Conservation (phyloP, 2,329 filamentous ascomycete species). For the Niveomyces coronatus region DNA sequence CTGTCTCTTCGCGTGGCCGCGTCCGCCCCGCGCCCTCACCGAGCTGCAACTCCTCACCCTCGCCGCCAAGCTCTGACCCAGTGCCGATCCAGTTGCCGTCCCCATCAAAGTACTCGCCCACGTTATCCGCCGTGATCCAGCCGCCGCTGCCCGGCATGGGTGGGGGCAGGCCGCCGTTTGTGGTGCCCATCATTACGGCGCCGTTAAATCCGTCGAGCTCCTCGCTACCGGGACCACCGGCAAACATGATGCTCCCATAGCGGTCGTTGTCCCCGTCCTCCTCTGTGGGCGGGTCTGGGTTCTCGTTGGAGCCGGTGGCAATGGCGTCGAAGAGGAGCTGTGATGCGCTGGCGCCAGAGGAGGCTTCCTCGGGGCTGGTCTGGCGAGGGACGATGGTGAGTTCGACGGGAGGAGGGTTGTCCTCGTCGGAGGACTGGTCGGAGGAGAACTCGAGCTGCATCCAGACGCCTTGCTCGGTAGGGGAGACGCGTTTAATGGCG, state of each 20-base stretch:
- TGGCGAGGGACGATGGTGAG: conserved; percentile 51
- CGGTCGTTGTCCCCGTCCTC: conserved; percentile 47
- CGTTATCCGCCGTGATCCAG: conserved; percentile 89
- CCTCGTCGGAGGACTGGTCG: conserved; percentile 48
- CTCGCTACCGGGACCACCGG: conserved; percentile 38
- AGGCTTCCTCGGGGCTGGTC: conserved; percentile 12
- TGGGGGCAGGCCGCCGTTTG: conserved; percentile 46
- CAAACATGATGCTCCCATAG: conserved; percentile 46
- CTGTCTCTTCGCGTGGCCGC: conserved; percentile 42
- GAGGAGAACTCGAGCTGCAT: conserved; percentile 59
- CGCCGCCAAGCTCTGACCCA: conserved; percentile 22
- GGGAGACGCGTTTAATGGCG: conserved; percentile 52
- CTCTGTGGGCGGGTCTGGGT: conserved; percentile 53
- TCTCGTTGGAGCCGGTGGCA: conserved; percentile 63
- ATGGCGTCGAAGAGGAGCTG: conserved; percentile 60
- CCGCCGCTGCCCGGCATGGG: conserved; percentile 64
- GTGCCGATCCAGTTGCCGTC: conserved; percentile 65
- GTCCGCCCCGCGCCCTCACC: conserved; percentile 56
- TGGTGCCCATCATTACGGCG: conserved; percentile 38
- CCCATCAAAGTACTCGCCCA: conserved; percentile 71
- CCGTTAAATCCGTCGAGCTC: conserved; percentile 47
- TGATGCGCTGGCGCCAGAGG: conserved; percentile 17
- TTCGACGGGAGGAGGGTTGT: conserved; percentile 57
- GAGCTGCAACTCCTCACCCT: conserved; percentile 36
- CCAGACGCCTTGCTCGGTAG: conserved; percentile 42